These are phyloP conservation scores for Cyberlindnera lachancei DNA, from an alignment of 805 yeast species.

Conservation along the genomic window DNA sequence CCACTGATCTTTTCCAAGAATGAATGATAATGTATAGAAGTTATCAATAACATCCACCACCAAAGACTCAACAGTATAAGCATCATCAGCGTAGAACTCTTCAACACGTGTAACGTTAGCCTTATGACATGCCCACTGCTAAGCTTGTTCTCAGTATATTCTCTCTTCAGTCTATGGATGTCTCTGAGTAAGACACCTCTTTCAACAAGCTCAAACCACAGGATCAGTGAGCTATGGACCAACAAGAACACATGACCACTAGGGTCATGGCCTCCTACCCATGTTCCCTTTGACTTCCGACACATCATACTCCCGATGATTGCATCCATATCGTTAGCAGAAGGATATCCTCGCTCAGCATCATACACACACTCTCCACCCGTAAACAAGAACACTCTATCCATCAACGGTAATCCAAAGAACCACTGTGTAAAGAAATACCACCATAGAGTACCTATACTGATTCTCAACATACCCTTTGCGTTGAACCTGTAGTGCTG, in stretches of 20 bases:
- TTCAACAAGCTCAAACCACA: slow-evolving; percentile 58
- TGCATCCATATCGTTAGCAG: background rate
- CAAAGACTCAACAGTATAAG: slow-evolving; percentile 42
- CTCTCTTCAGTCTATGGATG: slow-evolving; percentile 15
- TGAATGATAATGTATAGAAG: slow-evolving; percentile 81
- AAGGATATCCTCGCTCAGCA: background rate
- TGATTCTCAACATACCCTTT: slow-evolving; percentile 9
- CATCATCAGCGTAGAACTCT: slow-evolving; percentile 21
- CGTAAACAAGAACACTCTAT: slow-evolving; percentile 63
- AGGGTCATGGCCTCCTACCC: slow-evolving; percentile 93
- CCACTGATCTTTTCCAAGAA: slow-evolving; percentile 70
- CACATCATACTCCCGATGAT: slow-evolving; percentile 28
- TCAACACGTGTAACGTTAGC: background rate
- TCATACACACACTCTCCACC: slow-evolving; percentile 67
- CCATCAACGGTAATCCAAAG: slow-evolving; percentile 85
- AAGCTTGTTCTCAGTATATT: slow-evolving; percentile 1
- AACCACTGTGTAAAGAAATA: slow-evolving; percentile 79
- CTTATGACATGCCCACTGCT: background rate
- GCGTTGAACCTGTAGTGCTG: slow-evolving; percentile 10
- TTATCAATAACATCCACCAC: slow-evolving; percentile 84
- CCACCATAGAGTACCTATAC: slow-evolving; percentile 66
- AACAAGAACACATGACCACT: slow-evolving; percentile 87
- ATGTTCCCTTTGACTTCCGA: slow-evolving; percentile 52
- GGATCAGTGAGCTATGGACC: slow-evolving; percentile 53
- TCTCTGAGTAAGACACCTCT: slow-evolving; percentile 25